Evolutionary conservation across 352 stramenopile species (phyloP).

Genomic region (Phytophthora crassamura): DNA sequence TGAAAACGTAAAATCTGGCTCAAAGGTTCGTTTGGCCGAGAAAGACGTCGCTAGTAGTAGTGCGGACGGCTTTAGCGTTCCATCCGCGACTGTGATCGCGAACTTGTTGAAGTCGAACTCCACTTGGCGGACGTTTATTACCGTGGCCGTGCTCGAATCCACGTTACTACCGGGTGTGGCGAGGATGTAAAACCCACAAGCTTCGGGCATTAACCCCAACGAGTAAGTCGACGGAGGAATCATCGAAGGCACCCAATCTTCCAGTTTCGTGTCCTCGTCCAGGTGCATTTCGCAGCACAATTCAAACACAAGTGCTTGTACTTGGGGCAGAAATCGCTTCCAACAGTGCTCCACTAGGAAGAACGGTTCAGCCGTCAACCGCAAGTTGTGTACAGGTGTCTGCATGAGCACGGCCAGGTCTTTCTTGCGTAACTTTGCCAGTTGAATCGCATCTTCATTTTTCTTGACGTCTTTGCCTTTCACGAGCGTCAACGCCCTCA

Average conservation of each 20-base stretch:
- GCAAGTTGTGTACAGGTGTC: slow-evolving; percentile 56
- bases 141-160: slow-evolving; percentile 3
- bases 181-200: slow-evolving; percentile 66
- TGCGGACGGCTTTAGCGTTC: slow-evolving; percentile 51
- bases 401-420: slow-evolving; percentile 21
- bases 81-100: slow-evolving; percentile 56
- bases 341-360: slow-evolving; percentile 58
- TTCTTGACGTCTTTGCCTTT: slow-evolving; percentile 61
- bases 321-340: slow-evolving; percentile 60
- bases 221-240: slow-evolving; percentile 30
- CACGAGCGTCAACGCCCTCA: slow-evolving; percentile 51
- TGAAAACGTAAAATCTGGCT: slow-evolving; percentile 59
- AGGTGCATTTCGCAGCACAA: slow-evolving; percentile 58
- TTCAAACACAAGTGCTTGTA: slow-evolving; percentile 67
- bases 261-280: slow-evolving; percentile 51
- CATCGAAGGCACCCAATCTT: slow-evolving; percentile 46
- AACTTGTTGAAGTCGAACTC: slow-evolving; percentile 70
- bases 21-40: slow-evolving; percentile 41
- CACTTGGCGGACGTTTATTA: slow-evolving; percentile 55
- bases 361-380: slow-evolving; percentile 40
- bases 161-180: slow-evolving; percentile 17
- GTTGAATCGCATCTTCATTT: slow-evolving; percentile 42
- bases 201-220: slow-evolving; percentile 44
- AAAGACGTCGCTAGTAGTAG: slow-evolving; percentile 59
- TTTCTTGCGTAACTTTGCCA: slow-evolving; percentile 37